Evolutionary conservation across 768 basidiomycete genomes (phyloP).

Genomic region (Pholiota conissans): DNA sequence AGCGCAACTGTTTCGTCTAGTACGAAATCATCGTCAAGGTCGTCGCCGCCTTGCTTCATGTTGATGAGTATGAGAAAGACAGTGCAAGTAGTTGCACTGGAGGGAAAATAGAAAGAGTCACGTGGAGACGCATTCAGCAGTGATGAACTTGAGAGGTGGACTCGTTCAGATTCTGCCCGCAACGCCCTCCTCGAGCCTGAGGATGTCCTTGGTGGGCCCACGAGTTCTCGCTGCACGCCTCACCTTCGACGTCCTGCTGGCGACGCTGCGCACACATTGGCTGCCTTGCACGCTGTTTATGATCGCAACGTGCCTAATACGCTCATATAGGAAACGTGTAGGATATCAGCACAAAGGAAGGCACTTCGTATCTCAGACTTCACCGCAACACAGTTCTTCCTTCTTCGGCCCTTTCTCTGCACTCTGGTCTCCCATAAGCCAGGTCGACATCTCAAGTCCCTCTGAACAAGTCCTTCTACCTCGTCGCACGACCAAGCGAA

Average conservation of each 20-base stretch:
- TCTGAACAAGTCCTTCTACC: constrained; percentile 1
- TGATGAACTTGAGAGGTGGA: background rate
- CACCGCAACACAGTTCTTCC: constrained; percentile 2
- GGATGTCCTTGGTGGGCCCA: background rate
- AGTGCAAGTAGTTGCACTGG: background rate
- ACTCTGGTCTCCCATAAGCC: background rate
- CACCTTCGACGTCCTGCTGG: background rate
- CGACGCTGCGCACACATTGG: constrained; percentile 6
- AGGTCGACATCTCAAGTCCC: background rate
- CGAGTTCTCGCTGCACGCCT: background rate
- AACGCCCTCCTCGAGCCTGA: background rate
- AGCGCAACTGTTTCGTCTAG: constrained; percentile 66
- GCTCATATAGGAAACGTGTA: constrained; percentile 25
- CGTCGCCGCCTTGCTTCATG: constrained; percentile 60
- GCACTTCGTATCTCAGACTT: constrained; percentile 1
- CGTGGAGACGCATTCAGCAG: background rate
- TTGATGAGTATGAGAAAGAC: constrained; percentile 4
- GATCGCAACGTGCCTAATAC: constrained; percentile 29
- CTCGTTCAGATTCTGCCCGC: background rate
- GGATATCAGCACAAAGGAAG: constrained; percentile 9
- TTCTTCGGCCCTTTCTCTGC: background rate
- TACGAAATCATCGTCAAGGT: constrained; percentile 82
- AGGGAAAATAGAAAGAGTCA: constrained; percentile 7
- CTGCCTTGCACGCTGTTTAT: constrained; percentile 17
- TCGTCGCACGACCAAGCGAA: constrained; percentile 9